A percentile compares a stretch with the other conserved stretches of the same genome.
These are phyloP conservation scores for Lactifluus rugatus DNA, from an alignment of 768 basidiomycete species.

Conservation along the genomic window DNA sequence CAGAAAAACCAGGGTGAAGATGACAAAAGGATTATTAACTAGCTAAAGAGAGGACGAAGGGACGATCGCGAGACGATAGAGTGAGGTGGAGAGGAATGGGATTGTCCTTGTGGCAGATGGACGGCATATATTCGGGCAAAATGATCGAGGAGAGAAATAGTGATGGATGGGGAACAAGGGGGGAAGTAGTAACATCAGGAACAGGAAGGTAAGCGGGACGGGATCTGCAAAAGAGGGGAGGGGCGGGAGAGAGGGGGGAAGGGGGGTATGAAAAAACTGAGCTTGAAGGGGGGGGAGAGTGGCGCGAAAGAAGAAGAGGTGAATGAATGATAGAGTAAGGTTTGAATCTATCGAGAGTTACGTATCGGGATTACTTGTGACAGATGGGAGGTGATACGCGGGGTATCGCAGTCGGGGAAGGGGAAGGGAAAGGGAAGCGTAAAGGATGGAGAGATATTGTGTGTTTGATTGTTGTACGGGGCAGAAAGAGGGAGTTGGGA, in stretches of 20 bases:
- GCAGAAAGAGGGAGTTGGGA: not conserved
- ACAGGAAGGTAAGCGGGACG: not conserved
- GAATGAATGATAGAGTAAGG: slow-evolving; percentile 3
- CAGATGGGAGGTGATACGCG: not conserved
- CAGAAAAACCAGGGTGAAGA: not conserved
- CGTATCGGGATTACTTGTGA: not conserved
- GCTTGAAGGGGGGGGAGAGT: not conserved
- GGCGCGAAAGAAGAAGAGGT: not conserved
- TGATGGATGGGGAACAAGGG: not conserved
- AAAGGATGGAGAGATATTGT: not conserved
- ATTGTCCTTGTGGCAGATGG: not conserved
- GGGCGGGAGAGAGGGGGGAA: not conserved
- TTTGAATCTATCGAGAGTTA: not conserved
- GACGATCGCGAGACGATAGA: too few species aligned
- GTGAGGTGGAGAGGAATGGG: not conserved
- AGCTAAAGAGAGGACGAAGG: not conserved
- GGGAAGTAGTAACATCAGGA: not conserved
- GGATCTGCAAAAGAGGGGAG: slow-evolving; percentile 1
- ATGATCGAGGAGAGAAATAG: not conserved
- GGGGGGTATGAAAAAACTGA: not conserved
- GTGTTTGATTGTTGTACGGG: too few species aligned
- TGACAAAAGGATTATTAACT: not conserved
- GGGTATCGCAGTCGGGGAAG: not conserved
- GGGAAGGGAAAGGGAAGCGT: not conserved
- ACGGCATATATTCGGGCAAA: not conserved